Evolutionary conservation across 352 stramenopile genomes (phyloP).

Genomic region (Pseudoperonospora humuli): DNA sequence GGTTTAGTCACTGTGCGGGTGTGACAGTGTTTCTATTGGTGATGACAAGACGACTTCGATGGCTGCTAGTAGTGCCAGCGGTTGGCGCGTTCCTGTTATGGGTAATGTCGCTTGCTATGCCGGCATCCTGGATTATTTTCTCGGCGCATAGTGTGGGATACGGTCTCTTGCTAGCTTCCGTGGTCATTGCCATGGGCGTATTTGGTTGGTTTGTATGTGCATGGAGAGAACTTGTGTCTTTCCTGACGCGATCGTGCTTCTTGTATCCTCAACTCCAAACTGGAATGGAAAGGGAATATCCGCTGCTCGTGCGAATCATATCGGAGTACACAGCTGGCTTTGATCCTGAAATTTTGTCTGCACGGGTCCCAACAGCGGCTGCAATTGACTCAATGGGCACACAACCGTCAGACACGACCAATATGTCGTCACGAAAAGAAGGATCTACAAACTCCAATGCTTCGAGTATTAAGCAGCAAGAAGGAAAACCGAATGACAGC

Average conservation of each 20-base stretch:
- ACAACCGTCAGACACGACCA: slow-evolving; percentile 2
- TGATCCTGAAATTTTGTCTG: slow-evolving; percentile 66
- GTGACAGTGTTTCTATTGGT: slow-evolving; percentile 73
- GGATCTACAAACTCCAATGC: not conserved
- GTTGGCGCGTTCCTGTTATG: slow-evolving; percentile 61
- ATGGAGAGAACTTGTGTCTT: slow-evolving; percentile 71
- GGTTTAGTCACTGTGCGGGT: slow-evolving; percentile 79
- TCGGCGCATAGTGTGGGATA: slow-evolving; percentile 77
- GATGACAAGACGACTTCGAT: slow-evolving; percentile 60
- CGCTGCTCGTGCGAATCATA: slow-evolving; percentile 71
- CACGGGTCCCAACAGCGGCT: slow-evolving; percentile 14
- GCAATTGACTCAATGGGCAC: slow-evolving; percentile 15
- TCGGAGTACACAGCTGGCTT: slow-evolving; percentile 78
- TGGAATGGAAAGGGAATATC: slow-evolving; percentile 67
- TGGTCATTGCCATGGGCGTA: slow-evolving; percentile 73
- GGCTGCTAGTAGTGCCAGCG: slow-evolving; percentile 65
- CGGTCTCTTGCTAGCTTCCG: slow-evolving; percentile 55
- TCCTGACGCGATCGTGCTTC: slow-evolving; percentile 76
- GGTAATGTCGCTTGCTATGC: slow-evolving; percentile 72
- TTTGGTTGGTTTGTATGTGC: slow-evolving; percentile 74
- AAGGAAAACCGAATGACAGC: not conserved
- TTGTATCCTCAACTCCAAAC: slow-evolving; percentile 72
- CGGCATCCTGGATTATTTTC: slow-evolving; percentile 75
- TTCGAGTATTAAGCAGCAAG: slow-evolving; percentile 1
- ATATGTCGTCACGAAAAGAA: not conserved